Evolutionary conservation across 2,329 filamentous ascomycete species (phyloP).

Genomic region (Pestalotiopsis sp.): DNA sequence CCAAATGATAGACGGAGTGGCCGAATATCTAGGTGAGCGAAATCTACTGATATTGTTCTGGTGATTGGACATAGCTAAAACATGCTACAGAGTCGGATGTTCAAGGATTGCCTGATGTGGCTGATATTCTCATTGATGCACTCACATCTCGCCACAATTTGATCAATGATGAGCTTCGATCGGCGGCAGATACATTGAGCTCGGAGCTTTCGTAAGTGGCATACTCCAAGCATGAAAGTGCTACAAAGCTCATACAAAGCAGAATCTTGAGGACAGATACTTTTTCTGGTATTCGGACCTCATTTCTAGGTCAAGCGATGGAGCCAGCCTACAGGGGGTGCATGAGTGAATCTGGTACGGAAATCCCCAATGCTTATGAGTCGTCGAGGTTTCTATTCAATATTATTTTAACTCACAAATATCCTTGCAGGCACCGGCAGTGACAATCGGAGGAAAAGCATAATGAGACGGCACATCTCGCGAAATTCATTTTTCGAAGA

Average conservation of each 20-base stretch:
- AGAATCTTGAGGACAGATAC: slow-evolving; percentile 37
- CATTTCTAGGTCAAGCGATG: slow-evolving; percentile 40
- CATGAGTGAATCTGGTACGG: slow-evolving; percentile 34
- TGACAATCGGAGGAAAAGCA: slow-evolving; percentile 33
- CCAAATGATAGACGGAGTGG: slow-evolving; percentile 16
- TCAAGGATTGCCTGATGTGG: not conserved
- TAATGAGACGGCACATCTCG: slow-evolving; percentile 32
- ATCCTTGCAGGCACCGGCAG: slow-evolving; percentile 33
- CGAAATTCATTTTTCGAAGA: slow-evolving; percentile 31
- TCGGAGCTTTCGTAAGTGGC: not conserved
- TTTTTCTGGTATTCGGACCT: slow-evolving; percentile 38
- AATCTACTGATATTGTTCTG: not conserved
- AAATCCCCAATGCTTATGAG: not conserved
- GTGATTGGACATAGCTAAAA: not conserved
- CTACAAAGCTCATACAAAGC: not conserved
- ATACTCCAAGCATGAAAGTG: not conserved
- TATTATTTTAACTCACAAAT: not conserved
- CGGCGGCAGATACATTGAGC: slow-evolving; percentile 25
- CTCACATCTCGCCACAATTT: slow-evolving; percentile 31
- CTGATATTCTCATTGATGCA: slow-evolving; percentile 25
- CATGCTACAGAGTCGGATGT: not conserved
- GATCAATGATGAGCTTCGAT: slow-evolving; percentile 28
- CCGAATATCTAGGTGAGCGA: slow-evolving; percentile 3
- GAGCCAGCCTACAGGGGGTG: slow-evolving; percentile 33
- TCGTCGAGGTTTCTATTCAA: no score